phyloP scores from a whole-genome alignment of 2,329 filamentous ascomycete genomes.

The Cladosporium phlei region DNA sequence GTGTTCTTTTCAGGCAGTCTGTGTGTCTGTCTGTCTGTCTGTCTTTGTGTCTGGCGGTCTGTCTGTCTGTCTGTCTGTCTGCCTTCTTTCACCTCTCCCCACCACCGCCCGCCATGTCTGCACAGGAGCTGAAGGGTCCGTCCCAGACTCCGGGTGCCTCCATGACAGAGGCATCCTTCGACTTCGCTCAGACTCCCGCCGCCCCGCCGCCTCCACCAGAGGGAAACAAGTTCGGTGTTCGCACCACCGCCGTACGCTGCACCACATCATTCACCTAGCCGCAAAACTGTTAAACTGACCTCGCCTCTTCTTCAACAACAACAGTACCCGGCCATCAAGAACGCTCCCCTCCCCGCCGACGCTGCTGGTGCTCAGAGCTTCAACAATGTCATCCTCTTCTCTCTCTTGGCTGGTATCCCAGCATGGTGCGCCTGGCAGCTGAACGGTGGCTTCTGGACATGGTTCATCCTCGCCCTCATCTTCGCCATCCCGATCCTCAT shows the following conservation, averaged over 20 bases:
- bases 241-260: not conserved
- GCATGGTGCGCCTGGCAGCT: slow-evolving; percentile 78
- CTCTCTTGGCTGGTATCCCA: slow-evolving; percentile 66
- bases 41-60: too few species aligned
- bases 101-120: too few species aligned
- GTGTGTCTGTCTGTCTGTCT: too few species aligned
- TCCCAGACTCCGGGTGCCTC: too few species aligned
- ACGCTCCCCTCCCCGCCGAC: slow-evolving; percentile 81
- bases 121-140: too few species aligned
- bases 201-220: slow-evolving; percentile 1
- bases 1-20: too few species aligned
- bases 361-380: slow-evolving; percentile 66
- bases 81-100: too few species aligned
- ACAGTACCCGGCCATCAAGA: slow-evolving; percentile 12
- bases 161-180: too few species aligned
- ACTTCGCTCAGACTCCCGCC: slow-evolving; percentile 8
- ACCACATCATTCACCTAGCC: too few species aligned
- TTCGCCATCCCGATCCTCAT: slow-evolving; percentile 74
- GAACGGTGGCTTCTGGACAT: slow-evolving; percentile 80
- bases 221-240: slow-evolving; percentile 1
- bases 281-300: not conserved
- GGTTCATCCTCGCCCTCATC: slow-evolving; percentile 78
- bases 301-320: not conserved
- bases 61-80: too few species aligned
- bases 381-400: slow-evolving; percentile 73